Evolutionary conservation across 2,329 filamentous ascomycete species (phyloP), one percentile per base, ranked within the genome.

Genomic region (Albifimbria verrucaria): DNA sequence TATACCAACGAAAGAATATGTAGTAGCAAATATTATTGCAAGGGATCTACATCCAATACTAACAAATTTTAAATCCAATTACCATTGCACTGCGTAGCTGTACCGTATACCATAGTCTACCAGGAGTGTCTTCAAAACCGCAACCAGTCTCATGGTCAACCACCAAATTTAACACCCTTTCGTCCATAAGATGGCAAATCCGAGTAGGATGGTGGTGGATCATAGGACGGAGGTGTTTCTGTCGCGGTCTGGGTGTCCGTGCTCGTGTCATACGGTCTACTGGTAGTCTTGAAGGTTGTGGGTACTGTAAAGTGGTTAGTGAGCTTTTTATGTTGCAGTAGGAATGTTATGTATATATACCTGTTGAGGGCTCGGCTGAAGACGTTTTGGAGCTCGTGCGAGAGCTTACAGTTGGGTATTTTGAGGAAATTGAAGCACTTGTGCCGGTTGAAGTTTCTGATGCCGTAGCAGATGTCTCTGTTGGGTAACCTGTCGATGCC

Each of bases 251-350:
- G 9, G 7, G 26, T 36, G 7, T n/a, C 12, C 6, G 46, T 48
- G 17, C 23, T 28, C 7, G 24, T 36, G 25, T 3, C 46, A 20
- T 44, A 21, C 4, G 42, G 42, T 10, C 46, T 32, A 26, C 46
- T 48, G 7, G 51, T 53, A 7, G 51, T 53, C 47, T 50, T 47
- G 36, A 53, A 41, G 18, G 51, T 53, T 4, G 51, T 53, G 39
- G 51, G 51, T 7, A 26, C n/a, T n/a, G 24, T 39, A 10, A 20
- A 44, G 12, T 9, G 17, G 46, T 28, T 10, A 36, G 20, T 6
- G 3, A 20, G n/a, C n/a, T n/a, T n/a, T n/a, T n/a, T n/a, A n/a
- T n/a, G 46, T 11, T 21, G 46, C 43, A 17, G 52, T 32, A 11
- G 46, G 3, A 20, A 36, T 32, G n/a, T 24, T 32, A 20, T 17